These are phyloP conservation scores for Steccherinum ochraceum DNA, from an alignment of 768 basidiomycete genomes.

Conservation along the genomic window DNA sequence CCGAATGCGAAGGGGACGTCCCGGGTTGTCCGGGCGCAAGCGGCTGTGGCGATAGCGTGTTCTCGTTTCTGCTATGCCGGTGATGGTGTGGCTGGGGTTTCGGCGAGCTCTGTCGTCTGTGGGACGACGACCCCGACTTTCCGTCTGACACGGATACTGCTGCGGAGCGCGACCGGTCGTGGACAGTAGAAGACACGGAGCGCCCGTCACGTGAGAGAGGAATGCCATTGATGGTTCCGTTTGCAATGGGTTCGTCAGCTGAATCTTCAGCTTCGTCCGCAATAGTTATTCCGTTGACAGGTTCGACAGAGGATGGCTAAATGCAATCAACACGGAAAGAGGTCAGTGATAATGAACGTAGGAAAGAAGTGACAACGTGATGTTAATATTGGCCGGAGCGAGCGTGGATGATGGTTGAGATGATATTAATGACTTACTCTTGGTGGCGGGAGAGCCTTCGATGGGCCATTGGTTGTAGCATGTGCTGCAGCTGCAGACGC, in stretches of 20 bases:
- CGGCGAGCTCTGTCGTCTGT: conserved; percentile 15
- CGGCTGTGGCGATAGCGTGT: conserved; percentile 2
- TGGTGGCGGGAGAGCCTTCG: conserved; percentile 39
- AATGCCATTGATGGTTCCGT: conserved; percentile 43
- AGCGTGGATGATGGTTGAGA: not conserved
- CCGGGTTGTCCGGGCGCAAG: not conserved
- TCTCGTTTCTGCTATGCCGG: conserved; percentile 11
- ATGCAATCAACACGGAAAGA: not conserved
- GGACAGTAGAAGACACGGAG: conserved; percentile 69
- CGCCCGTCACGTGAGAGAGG: conserved; percentile 51
- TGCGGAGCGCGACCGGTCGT: conserved; percentile 61
- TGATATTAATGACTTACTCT: conserved; percentile 38
- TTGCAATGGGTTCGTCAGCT: conserved; percentile 40
- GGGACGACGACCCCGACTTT: conserved; percentile 11
- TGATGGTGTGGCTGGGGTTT: conserved; percentile 25
- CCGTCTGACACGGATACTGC: conserved; percentile 14
- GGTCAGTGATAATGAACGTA: not conserved
- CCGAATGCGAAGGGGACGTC: conserved; percentile 20
- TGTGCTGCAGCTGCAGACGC: conserved; percentile 54
- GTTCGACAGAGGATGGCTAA: conserved; percentile 62
- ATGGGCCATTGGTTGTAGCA: conserved; percentile 30
- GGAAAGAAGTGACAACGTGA: not conserved
- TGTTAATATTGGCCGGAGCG: not conserved
- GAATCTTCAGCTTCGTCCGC: conserved; percentile 65
- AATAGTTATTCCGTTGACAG: conserved; percentile 44